These are phyloP conservation scores for Orbilia quercus DNA, from an alignment of 2,329 filamentous ascomycete species.

Conservation along the genomic window DNA sequence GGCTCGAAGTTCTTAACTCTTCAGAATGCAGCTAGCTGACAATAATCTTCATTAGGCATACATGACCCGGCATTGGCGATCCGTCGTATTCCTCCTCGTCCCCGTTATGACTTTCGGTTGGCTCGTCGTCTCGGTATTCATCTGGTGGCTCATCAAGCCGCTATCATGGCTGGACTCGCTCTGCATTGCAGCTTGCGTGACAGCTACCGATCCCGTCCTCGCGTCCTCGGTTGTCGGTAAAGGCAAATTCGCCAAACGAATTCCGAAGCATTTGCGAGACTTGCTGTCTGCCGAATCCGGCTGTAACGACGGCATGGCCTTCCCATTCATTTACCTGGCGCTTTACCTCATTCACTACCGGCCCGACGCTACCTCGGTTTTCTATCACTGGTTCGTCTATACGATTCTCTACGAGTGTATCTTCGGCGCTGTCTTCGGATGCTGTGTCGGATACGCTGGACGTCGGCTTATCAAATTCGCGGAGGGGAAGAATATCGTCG, in stretches of 20 bases:
- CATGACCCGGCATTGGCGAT: slow-evolving; percentile 98
- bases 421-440: slow-evolving; percentile 89
- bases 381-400: slow-evolving; percentile 86
- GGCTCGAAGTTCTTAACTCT: not conserved
- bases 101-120: slow-evolving; percentile 98
- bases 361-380: slow-evolving; percentile 74
- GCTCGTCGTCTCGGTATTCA: slow-evolving; percentile 89
- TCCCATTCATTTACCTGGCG: slow-evolving; percentile 94
- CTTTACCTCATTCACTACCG: slow-evolving; percentile 89
- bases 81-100: slow-evolving; percentile 84
- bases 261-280: slow-evolving; percentile 97
- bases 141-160: slow-evolving; percentile 86
- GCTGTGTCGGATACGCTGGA: slow-evolving; percentile 86
- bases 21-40: slow-evolving; percentile 8
- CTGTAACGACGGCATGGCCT: slow-evolving; percentile 99
- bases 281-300: slow-evolving; percentile 94
- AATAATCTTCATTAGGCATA: slow-evolving; percentile 67
- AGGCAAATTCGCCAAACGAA: slow-evolving; percentile 96
- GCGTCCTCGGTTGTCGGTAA: slow-evolving; percentile 98
- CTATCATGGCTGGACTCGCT: slow-evolving; percentile 91
- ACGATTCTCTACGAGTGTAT: slow-evolving; percentile 96
- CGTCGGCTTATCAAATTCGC: slow-evolving; percentile 90
- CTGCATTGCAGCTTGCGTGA: slow-evolving; percentile 89
- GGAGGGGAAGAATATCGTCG: slow-evolving; percentile 85
- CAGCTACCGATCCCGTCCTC: slow-evolving; percentile 94